Base-by-base conservation (phyloP, 139 green algal species). In the Closterium sp. region DNA sequence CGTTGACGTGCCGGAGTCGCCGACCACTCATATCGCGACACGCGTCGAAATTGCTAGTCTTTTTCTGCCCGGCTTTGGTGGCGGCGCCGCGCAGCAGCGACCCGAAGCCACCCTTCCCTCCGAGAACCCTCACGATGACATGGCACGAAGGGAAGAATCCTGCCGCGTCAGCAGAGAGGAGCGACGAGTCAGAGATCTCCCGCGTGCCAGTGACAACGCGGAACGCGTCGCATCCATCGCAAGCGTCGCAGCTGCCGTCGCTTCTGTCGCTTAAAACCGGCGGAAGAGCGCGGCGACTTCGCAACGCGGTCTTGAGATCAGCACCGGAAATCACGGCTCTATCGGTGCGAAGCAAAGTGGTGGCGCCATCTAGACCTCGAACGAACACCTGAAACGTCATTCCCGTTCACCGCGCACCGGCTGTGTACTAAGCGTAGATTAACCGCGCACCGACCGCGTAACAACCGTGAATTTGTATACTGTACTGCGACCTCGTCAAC, bases 31-130 rank as follows among this genome's bases (percentile, higher is more conserved):
- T 95, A 95, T 99, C 98, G 2, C 98, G 94, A 92, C 96, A 98
- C 9, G 97, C 97, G 91, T 99, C 97, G 89, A 97, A 97, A 94
- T 99, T 99, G 91, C 96, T 97, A 6, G 97, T 98, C 42, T 95
- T 95, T 24, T 97, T 93, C 88, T 97, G 97, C 3, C 96, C 97
- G 84, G 97, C 95, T 21, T 97, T 95, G 27, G 97, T 97, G 42
- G 70, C 86, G n/a, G 97, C 96, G 21, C 96, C 97, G n/a, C 98
- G 96, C 89, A 99, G 96, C 93, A 98, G 93, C 1, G 98, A 97
- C 0, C 98, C 98, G 95, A 99, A 99, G 50, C 98, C 98, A 11
- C 98, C 98, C 95, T 99, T 96, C 13, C 94, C 94, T 13, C 94
- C 94, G 22, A 70, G 30, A 27, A 95, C 34, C 73, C 87, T 28